Conservation (phyloP, 2,329 filamentous ascomycete genomes). For the Penicillium paneum region DNA sequence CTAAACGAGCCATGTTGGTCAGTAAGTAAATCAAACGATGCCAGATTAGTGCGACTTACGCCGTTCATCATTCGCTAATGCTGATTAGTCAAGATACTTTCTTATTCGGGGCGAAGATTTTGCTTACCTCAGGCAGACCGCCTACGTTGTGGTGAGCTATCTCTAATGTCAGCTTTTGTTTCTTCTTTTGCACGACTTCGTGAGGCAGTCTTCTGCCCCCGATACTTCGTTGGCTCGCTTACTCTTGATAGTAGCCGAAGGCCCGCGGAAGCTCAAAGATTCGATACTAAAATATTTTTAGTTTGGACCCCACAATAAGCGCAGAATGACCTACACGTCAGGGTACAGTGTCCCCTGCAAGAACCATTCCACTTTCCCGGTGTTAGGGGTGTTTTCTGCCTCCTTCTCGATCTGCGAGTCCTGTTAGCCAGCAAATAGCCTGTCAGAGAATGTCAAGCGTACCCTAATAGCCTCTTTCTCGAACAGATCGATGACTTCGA, state of each 20-base stretch:
- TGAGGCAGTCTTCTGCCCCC: background rate
- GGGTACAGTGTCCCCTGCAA: constrained; percentile 83
- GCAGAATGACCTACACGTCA: constrained; percentile 48
- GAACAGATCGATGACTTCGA: constrained; percentile 77
- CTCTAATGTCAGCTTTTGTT: background rate
- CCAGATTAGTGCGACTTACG: background rate
- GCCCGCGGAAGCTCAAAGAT: constrained; percentile 69
- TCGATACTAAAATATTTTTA: constrained; percentile 49
- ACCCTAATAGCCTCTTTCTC: constrained; percentile 60
- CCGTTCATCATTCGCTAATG: background rate
- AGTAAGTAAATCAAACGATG: background rate
- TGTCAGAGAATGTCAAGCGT: background rate
- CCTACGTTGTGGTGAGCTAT: background rate
- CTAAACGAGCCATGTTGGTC: background rate
- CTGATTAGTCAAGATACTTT: background rate
- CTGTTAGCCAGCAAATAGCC: constrained; percentile 4
- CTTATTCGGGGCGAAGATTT: background rate
- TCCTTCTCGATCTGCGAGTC: constrained; percentile 16
- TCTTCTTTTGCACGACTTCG: no score
- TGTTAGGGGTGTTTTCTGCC: constrained; percentile 17
- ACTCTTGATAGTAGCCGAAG: constrained; percentile 69
- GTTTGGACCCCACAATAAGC: background rate
- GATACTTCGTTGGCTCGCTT: constrained; percentile 50
- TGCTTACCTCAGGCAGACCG: background rate
- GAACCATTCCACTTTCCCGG: constrained; percentile 74